Evolutionary conservation across 1,284 basidiomycete genomes (phyloP), one percentile per base, ranked within the genome.

Genomic region (Kwoniella shivajii): DNA sequence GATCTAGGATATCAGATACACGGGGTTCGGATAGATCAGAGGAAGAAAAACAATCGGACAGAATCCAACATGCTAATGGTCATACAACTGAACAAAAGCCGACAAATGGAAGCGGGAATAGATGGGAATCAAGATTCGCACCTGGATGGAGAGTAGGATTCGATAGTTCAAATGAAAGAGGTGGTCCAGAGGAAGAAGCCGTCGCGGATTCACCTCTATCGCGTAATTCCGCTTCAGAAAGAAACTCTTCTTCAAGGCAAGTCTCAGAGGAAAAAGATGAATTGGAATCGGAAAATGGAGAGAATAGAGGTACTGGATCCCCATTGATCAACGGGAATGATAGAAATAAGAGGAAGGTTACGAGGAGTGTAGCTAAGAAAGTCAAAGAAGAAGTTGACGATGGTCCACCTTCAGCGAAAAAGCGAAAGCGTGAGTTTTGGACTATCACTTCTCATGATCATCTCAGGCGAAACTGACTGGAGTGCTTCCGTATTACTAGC

Each of bases 81-180:
- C 27, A 44, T 27, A 50, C 53, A 60, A 38, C 27, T 18, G 29
- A 47, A 29, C 30, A 56, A 42, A 43, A 52, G 38, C 30, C 18
- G 50, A 31, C 33, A 37, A 33, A 27, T 22, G 41, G n/a, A 16
- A 42, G 42, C 4, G 54, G 42, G 26, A 30, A 46, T 20, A 55
- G 51, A 34, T 61, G 49, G 47, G 54, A 50, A 18, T 48, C 56
- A 11, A 52, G 63, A 29, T 56, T 46, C 58, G 65, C 27, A 45
- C 65, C 51, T 54, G 65, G 55, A 52, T 69, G 68, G 68, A 55
- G 59, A 37, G 56, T 62, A 16, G 67, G 69, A 2, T 71, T 69
- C 41, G 72, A 68, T 22, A 60, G 61, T 29, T 72, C 71, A 13
- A 73, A 73, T 41, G 71, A 74, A 46, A 54, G 71, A 26, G 67